These are phyloP conservation scores for Echinosophora koreensis DNA, from an alignment of 306 rosid genomes.

Conservation along the genomic window DNA sequence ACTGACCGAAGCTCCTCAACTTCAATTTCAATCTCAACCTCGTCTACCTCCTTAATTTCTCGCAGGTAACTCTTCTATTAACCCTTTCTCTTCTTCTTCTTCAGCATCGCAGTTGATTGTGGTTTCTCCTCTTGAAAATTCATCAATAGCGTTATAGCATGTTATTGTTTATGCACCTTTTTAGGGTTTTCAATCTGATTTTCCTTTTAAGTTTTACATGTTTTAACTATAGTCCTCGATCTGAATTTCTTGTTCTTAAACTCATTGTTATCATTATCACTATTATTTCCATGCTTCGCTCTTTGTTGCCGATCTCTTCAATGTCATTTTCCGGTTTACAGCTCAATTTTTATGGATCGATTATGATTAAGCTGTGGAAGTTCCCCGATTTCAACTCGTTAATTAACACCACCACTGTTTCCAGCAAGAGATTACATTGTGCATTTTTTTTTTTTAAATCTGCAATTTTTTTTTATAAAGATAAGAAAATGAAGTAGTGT, in stretches of 20 bases:
- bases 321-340: neutral
- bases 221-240: conserved; percentile 31
- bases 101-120: neutral
- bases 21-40: neutral
- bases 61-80: conserved; percentile 15
- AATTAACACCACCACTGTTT: conserved; percentile 7
- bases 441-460: neutral
- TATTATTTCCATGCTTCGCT: conserved; percentile 9
- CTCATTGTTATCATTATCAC: neutral
- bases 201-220: neutral
- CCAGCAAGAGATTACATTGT: neutral
- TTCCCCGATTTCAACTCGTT: conserved; percentile 13
- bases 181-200: conserved; percentile 53
- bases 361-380: conserved; percentile 13
- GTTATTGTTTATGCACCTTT: neutral
- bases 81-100: neutral
- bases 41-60: conserved; percentile 27
- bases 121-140: neutral
- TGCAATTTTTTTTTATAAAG: neutral
- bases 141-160: neutral
- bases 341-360: conserved; percentile 17
- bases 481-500: neutral
- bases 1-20: neutral
- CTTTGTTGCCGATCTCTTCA: neutral
- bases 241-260: conserved; percentile 21